Evolutionary conservation across 345 rosid species (phyloP), one percentile per base, ranked within the genome.

Genomic region (Theobroma cacao): DNA sequence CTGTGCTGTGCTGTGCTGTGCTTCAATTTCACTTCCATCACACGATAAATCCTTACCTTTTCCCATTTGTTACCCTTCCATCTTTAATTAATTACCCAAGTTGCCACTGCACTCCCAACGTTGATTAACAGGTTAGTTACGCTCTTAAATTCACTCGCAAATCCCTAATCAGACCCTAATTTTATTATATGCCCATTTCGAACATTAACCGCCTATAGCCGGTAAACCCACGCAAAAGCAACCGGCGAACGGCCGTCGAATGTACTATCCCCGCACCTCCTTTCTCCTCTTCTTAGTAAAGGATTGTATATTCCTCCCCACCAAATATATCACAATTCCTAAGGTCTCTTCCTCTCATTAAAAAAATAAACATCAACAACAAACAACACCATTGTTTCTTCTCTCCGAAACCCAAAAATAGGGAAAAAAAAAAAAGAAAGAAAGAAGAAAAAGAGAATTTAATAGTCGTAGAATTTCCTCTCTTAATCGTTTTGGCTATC

Each of bases 181-280:
- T 47, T 75, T 65, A 36, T 36, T 45, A 20, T 4, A 30, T 5
- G 5, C 38, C 30, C 1, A 53, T 53, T 48, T 7, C n/a, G n/a
- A 72, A 48, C 26, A 60, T n/a, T 60, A 72, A 91, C 94, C 85
- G 87, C 74, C 83, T 78, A 84, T 70, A 81, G 65, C 90, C 91
- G 77, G 92, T 89, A 65, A 72, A 87, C 53, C 64, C 64, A 77
- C 33, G 78, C 69, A 63, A 20, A 76, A 65, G 61, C 74, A 70
- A 88, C 87, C 87, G 90, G 84, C 86, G 79, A 82, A 71, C 72
- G 75, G 80, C 88, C 80, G 84, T 82, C 80, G 36, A 7, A 78
- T 75, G 69, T 15, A 73, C 82, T 58, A 33, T 50, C 72, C 74
- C 82, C 76, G 36, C 74, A 3, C 62, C 78, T 68, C 64, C 70